Base-by-base conservation (phyloP, 768 basidiomycete species). In the Lentinula guzmanii region DNA sequence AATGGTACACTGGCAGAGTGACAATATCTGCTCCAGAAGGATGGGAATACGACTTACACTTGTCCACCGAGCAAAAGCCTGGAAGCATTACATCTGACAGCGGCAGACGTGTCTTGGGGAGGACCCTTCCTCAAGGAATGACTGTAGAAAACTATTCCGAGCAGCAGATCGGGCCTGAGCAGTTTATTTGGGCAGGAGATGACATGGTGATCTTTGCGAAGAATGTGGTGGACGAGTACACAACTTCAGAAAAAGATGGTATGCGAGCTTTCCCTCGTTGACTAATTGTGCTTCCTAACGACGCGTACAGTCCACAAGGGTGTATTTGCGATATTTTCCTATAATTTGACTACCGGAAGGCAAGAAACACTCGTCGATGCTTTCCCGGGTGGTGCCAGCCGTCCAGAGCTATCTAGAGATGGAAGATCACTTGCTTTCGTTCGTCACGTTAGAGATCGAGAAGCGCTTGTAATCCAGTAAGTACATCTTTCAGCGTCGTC, bases 151-250 rank as follows among this genome's bases (percentile, higher is more conserved):
- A 84, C 37, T 90, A 90, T 65, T 79, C 76, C 10, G 78, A 86
- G 31, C 87, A 87, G 64, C 89, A 90, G 69, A 85, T 91, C 61
- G 89, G 89, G 0, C 84, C 86, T 1, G 89, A 90, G 64, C 89
- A 90, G 65, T 75, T 85, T 63, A 76, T 88, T 52, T 90, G 87
- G 86, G 69, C 70, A 31, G 78, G 79, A 8, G 72, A 78, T 34
- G 86, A 89, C 63, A 71, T 74, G 21, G 65, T 90, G 6, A 84
- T 90, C 13, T 90, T 81, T 67, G 75, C 87, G 4, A 85, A 85
- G 73, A 90, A 91, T 66, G 77, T 85, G 9, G 68, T 63, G 3
- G 86, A 91, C 66, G 67, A 70, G 16, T 62, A 62, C 41, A 28
- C 24, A 21, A 39, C 35, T 28, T 39, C 54, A 9, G 55, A 41